Evolutionary conservation across 805 yeast species (phyloP), one percentile per base, ranked within the genome.

Genomic region (Cyberlindnera xishuangbannaensis): DNA sequence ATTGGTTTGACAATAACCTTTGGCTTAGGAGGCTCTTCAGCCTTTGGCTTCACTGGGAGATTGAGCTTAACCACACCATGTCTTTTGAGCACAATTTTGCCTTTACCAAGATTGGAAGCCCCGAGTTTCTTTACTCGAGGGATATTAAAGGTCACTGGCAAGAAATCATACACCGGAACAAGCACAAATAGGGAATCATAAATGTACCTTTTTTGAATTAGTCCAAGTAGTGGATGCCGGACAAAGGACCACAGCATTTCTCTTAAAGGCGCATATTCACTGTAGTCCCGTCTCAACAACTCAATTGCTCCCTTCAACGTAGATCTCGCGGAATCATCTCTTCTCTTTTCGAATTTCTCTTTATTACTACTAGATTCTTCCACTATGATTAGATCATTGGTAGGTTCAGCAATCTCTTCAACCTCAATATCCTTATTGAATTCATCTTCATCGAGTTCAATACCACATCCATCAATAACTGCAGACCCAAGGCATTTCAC

Each of bases 41-140:
- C 11, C 23, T 20, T 20, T n/a, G n/a, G n/a, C n/a, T n/a, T n/a
- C n/a, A n/a, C n/a, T 9, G 23, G 11, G 11, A 20, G 23, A 9
- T 9, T 9, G 11, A 20, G 23, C 12, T 9, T 12, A 20, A 20
- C 11, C 23, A 20, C 12, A 12, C 23, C 23, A 9, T 20, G 11
- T 39, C 85, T 62, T 43, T 69, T 78, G 14, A 86, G 59, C 6
- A 71, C 62, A 8, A 85, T 61, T 25, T 63, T 63, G 4, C 78
- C 78, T 17, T 62, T 61, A 0, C 74, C 81, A 5, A 66, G 42
- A 32, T 71, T 47, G 43, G 67, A 70, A 1, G 86, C 84, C 7
- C 72, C 74, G 16, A 92, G 62, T 43, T 73, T 75, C 51, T 74
- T 78, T 33, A 76, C 76, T 44, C 77, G 69, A 3, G 96, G 96